Evolutionary conservation across 108 stramenopile genomes (phyloP), one percentile per base, ranked within the genome.

Genomic region (Cylindrotheca closterium): DNA sequence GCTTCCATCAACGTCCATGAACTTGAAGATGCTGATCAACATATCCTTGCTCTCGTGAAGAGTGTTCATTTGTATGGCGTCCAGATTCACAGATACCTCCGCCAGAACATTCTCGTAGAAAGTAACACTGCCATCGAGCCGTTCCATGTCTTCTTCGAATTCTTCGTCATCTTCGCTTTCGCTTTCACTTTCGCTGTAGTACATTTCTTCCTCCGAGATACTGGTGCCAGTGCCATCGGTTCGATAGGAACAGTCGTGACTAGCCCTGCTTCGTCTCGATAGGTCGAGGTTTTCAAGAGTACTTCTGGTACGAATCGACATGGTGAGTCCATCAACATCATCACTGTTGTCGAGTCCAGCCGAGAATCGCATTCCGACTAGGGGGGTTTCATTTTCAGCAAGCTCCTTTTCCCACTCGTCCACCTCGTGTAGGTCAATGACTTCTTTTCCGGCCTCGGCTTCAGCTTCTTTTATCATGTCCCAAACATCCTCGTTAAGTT

Each of bases 31-130:
- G 1, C 45, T 58, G 3, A 67, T 28, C 4, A 67, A 25, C 67
- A 58, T 67, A 1, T 67, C 56, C 42, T 58, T 67, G 56, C 47
- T 70, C 32, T 65, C 27, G 24, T 65, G 22, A 19, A 65, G 15
- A 7, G 54, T 30, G 0, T 1, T 32, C 53, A 65, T 37, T 55
- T 65, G 52, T 55, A 26, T 55, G 4, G 18, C 59, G 24, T 60
- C 42, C 42, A 60, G 18, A 1, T 33, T 22, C 1, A 19, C 59
- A 1, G 59, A 60, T 1, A 60, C 1, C 19, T 46, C 21, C 21
- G 45, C 30, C 10, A 46, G 19, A 4, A 32, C 37, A 1, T 29
- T 7, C 0, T 1, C 1, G 1, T 42, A 19, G 1, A 33, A 1
- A 0, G 25, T 22, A 7, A 32, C 45, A 26, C 33, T 32, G 21